These are phyloP conservation scores for Paratinospora sagittata DNA, from an alignment of 164 flowering plant species.

Conservation along the genomic window DNA sequence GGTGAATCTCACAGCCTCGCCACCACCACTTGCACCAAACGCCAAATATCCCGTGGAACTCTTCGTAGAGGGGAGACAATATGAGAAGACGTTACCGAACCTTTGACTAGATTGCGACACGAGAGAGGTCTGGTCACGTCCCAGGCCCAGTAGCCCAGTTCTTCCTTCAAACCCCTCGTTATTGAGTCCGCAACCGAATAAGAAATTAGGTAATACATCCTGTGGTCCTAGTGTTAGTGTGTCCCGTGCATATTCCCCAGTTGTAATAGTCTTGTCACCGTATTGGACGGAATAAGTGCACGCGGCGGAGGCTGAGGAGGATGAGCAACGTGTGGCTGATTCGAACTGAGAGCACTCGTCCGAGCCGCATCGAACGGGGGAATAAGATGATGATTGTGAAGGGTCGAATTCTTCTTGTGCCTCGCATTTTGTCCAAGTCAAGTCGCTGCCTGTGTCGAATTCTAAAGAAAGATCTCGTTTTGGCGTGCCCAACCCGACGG, in stretches of 20 bases:
- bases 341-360: constrained; percentile 1
- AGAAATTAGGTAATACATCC: constrained; percentile 13
- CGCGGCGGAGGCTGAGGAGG: too few relatives aligned
- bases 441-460: constrained; percentile 59
- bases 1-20: constrained; percentile 21
- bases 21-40: constrained; percentile 27
- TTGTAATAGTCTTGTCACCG: constrained; percentile 31
- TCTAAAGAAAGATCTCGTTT: constrained; percentile 32
- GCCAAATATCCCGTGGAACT: too few relatives aligned
- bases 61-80: constrained; percentile 49
- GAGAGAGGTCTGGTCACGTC: constrained; percentile 24
- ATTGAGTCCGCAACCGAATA: constrained; percentile 44
- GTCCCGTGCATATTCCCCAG: constrained; percentile 34
- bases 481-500: constrained; percentile 61
- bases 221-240: constrained; percentile 27
- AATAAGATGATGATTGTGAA: constrained; percentile 23
- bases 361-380: constrained; percentile 19
- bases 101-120: constrained; percentile 31
- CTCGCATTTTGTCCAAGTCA: constrained; percentile 63
- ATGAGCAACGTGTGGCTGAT: constrained; percentile 13
- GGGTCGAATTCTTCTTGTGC: constrained; percentile 45
- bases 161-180: constrained; percentile 34
- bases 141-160: constrained; percentile 44
- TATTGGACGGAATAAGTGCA: constrained; percentile 34
- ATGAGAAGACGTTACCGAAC: constrained; percentile 40